Conservation (phyloP, 352 stramenopile species). For the Globisporangium okanoganense region DNA sequence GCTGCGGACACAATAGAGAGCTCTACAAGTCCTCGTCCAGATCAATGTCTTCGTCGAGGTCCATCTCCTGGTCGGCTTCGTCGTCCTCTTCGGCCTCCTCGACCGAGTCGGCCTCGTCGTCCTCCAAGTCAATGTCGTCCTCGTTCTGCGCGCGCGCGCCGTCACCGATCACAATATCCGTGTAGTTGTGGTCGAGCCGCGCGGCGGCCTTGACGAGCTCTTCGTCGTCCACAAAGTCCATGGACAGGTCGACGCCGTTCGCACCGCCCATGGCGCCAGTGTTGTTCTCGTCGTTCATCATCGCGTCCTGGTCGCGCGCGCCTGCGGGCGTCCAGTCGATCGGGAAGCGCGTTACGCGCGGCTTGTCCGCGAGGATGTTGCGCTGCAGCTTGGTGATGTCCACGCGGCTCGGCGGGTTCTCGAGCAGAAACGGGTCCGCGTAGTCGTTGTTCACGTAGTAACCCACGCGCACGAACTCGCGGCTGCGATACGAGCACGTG, state of each 20-base stretch:
- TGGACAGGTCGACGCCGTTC: slow-evolving; percentile 36
- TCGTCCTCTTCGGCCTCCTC: slow-evolving; percentile 61
- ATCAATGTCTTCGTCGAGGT: slow-evolving; percentile 76
- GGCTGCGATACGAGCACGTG: slow-evolving; percentile 96
- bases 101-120: slow-evolving; percentile 44
- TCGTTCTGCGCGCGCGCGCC: slow-evolving; percentile 45
- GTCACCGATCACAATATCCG: slow-evolving; percentile 84
- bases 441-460: slow-evolving; percentile 99
- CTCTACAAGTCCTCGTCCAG: slow-evolving; percentile 52
- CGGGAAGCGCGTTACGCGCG: slow-evolving; percentile 92
- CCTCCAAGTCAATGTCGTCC: slow-evolving; percentile 67
- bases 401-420: slow-evolving; percentile 75
- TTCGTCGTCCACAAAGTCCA: slow-evolving; percentile 82
- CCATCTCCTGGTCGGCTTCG: slow-evolving; percentile 63
- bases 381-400: slow-evolving; percentile 93
- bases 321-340: slow-evolving; percentile 93
- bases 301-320: slow-evolving; percentile 38
- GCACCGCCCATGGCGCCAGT: slow-evolving; percentile 11
- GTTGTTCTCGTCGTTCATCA: slow-evolving; percentile 37
- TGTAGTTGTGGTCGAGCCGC: slow-evolving; percentile 86
- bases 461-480: slow-evolving; percentile 95
- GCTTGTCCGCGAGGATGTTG: slow-evolving; percentile 97
- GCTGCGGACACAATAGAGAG: background rate
- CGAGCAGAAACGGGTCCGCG: slow-evolving; percentile 81
- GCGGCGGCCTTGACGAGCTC: slow-evolving; percentile 84